These are phyloP conservation scores for Puccinia horiana DNA, from an alignment of 1,284 basidiomycete species.

Conservation along the genomic window DNA sequence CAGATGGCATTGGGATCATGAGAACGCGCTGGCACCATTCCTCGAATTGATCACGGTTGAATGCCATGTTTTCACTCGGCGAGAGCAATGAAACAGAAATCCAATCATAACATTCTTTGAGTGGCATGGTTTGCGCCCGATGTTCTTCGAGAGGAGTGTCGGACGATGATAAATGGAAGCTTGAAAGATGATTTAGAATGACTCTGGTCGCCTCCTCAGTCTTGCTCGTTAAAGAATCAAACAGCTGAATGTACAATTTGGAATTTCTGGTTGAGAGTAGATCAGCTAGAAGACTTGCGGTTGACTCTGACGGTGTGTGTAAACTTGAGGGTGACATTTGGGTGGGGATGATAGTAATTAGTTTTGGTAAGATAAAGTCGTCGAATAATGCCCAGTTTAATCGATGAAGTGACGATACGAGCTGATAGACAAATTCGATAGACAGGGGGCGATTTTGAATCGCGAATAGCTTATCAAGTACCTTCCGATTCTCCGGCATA, in stretches of 20 bases:
- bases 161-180: slow-evolving; percentile 7
- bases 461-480: slow-evolving; percentile 21
- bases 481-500: slow-evolving; percentile 25
- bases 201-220: slow-evolving; percentile 12
- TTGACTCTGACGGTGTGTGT: slow-evolving; percentile 8
- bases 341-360: slow-evolving; percentile 10
- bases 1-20: neutral
- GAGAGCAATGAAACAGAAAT: slow-evolving; percentile 2
- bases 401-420: slow-evolving; percentile 35
- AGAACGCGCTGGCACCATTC: slow-evolving; percentile 24
- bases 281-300: slow-evolving; percentile 37
- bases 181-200: slow-evolving; percentile 18
- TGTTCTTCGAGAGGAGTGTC: neutral
- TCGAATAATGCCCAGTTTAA: slow-evolving; percentile 41
- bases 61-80: slow-evolving; percentile 2
- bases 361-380: slow-evolving; percentile 35
- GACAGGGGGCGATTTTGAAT: slow-evolving; percentile 12
- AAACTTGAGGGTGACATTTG: slow-evolving; percentile 8
- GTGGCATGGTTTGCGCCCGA: neutral
- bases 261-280: slow-evolving; percentile 21
- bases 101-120: slow-evolving; percentile 47
- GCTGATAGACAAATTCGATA: slow-evolving; percentile 3
- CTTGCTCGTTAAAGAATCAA: slow-evolving; percentile 12
- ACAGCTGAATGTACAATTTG: neutral
- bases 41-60: neutral